Evolutionary conservation across 2,329 filamentous ascomycete genomes (phyloP).

Genomic region (Arthrobotrys sphaeroides): DNA sequence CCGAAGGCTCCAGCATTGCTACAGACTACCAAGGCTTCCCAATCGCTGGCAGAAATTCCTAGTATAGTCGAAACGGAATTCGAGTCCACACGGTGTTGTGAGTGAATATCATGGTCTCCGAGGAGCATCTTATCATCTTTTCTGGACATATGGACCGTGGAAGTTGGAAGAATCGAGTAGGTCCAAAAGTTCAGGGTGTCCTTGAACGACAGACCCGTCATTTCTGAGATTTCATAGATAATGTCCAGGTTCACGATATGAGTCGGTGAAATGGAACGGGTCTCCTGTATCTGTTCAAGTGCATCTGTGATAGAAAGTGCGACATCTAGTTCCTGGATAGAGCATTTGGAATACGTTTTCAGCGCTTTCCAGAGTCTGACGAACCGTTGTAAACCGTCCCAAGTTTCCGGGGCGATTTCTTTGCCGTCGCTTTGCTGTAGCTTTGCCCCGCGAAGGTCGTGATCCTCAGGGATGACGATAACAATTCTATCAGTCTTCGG

Average conservation of each 20-base stretch:
- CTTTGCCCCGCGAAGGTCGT: not conserved
- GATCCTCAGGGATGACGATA: not conserved
- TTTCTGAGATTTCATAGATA: not conserved
- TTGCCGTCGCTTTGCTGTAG: not conserved
- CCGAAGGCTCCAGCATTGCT: too few species aligned
- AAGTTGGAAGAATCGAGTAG: too few species aligned
- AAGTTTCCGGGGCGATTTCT: not conserved
- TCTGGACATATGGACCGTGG: too few species aligned
- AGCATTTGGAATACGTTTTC: too few species aligned
- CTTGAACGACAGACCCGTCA: not conserved
- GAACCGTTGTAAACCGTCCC: not conserved
- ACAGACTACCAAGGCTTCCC: too few species aligned
- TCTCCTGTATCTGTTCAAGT: not conserved
- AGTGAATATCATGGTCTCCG: too few species aligned
- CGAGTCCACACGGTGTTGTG: too few species aligned
- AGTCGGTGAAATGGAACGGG: not conserved
- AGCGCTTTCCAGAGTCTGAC: not conserved
- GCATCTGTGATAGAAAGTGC: not conserved
- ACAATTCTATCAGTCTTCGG: not conserved
- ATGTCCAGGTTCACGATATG: not conserved
- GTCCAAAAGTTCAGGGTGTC: slow-evolving; percentile 9
- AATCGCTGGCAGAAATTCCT: too few species aligned
- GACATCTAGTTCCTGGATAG: not conserved
- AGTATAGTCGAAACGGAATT: too few species aligned
- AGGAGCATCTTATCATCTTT: too few species aligned